Evolutionary conservation across 2,329 filamentous ascomycete genomes (phyloP).

Genomic region (Nemania sp.): DNA sequence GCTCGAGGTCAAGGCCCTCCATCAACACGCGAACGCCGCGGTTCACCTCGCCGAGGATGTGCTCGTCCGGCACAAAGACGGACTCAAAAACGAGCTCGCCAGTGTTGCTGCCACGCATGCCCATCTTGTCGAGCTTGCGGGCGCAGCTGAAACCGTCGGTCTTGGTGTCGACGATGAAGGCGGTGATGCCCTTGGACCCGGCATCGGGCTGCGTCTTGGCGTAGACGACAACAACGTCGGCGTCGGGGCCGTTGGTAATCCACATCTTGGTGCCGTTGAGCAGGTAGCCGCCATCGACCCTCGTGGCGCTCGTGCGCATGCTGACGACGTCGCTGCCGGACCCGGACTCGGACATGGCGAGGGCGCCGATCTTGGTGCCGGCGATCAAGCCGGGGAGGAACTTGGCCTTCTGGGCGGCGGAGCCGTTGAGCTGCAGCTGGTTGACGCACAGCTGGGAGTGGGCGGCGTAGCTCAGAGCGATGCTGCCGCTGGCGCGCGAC

Average conservation of each 20-base stretch:
- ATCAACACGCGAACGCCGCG: constrained; percentile 88
- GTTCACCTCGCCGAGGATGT: constrained; percentile 80
- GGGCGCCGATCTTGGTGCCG: constrained; percentile 79
- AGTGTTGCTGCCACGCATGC: constrained; percentile 96
- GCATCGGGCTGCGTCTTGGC: constrained; percentile 86
- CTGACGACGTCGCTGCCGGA: constrained; percentile 92
- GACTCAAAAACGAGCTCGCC: constrained; percentile 90
- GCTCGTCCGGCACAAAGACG: constrained; percentile 84
- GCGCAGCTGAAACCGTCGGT: constrained; percentile 80
- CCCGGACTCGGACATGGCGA: constrained; percentile 94
- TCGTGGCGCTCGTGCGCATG: constrained; percentile 85
- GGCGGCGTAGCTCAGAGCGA: constrained; percentile 90
- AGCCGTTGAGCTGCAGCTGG: constrained; percentile 90
- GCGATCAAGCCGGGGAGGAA: constrained; percentile 82
- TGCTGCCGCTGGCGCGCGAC: constrained; percentile 80
- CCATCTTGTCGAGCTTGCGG: constrained; percentile 94
- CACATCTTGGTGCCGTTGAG: constrained; percentile 97
- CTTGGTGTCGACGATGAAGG: constrained; percentile 81
- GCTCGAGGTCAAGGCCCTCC: constrained; percentile 93
- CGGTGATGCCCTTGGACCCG: constrained; percentile 89
- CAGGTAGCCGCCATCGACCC: constrained; percentile 81
- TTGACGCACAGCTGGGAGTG: constrained; percentile 97
- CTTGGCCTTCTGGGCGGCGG: constrained; percentile 74
- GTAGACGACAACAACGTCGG: constrained; percentile 93
- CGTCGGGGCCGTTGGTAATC: constrained; percentile 98